Evolutionary conservation across 345 rosid species (phyloP).

Genomic region (Iberis pinnata): DNA sequence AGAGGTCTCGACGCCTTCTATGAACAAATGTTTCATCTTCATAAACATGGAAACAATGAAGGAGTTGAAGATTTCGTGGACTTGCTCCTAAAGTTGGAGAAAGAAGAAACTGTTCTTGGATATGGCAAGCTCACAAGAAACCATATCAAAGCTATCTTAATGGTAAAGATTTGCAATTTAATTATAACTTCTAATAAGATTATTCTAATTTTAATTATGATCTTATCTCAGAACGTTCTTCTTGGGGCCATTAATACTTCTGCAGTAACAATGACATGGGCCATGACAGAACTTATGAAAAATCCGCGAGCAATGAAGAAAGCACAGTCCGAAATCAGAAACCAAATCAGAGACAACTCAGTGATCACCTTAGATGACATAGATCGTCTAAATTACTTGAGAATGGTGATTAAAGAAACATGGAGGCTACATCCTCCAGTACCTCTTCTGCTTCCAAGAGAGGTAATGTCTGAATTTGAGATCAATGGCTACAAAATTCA

Average conservation of each 20-base stretch:
- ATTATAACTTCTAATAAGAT: too few relatives aligned
- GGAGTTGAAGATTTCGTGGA: constrained; percentile 34
- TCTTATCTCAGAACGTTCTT: too few relatives aligned
- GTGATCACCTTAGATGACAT: neutral
- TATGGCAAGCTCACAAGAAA: constrained; percentile 15
- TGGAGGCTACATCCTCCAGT: constrained; percentile 45
- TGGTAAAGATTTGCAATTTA: neutral
- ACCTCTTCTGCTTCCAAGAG: constrained; percentile 40
- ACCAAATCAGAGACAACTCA: neutral
- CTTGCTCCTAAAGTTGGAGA: constrained; percentile 25
- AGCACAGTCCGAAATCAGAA: constrained; percentile 35
- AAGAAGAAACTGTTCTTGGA: constrained; percentile 21
- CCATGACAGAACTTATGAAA: constrained; percentile 38
- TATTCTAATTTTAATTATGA: too few relatives aligned
- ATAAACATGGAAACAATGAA: constrained; percentile 21
- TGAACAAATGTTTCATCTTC: constrained; percentile 38
- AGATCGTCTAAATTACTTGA: neutral
- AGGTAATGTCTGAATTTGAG: constrained; percentile 32
- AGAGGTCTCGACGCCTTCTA: constrained; percentile 33
- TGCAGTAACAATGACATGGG: constrained; percentile 33
- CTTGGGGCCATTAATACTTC: neutral
- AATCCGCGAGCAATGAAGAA: constrained; percentile 38
- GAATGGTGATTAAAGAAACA: constrained; percentile 28
- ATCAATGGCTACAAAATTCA: constrained; percentile 31
- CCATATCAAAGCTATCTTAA: constrained; percentile 12